phyloP scores from a whole-genome alignment of 1,284 basidiomycete species.

The Paramarasmius palmivorus region DNA sequence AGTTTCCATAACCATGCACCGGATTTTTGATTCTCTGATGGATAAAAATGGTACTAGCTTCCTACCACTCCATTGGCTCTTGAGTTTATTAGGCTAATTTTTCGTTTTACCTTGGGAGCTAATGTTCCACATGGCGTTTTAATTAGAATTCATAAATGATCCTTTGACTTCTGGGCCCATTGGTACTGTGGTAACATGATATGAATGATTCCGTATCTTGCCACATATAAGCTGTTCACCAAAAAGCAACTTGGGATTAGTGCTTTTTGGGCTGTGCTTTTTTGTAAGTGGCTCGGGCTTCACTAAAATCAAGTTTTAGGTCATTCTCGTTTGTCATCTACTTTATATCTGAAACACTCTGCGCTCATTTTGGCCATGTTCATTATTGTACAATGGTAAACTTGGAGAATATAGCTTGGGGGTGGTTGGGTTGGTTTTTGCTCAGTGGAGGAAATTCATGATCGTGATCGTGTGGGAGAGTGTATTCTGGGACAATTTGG shows the following conservation, averaged over 20 bases:
- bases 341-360: slow-evolving; percentile 18
- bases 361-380: slow-evolving; percentile 2
- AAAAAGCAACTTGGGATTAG: no score
- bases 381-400: slow-evolving; percentile 9
- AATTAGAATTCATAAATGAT: slow-evolving; percentile 22
- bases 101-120: no score
- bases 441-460: no score
- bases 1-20: slow-evolving; percentile 14
- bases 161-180: slow-evolving; percentile 27
- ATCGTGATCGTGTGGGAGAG: background rate
- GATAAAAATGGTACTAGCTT: slow-evolving; percentile 22
- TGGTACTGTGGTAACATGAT: slow-evolving; percentile 35
- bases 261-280: slow-evolving; percentile 22
- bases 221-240: no score
- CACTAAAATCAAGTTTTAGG: slow-evolving; percentile 27
- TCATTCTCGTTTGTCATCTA: slow-evolving; percentile 26
- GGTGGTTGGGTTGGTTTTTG: slow-evolving; percentile 6
- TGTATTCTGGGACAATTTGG: background rate
- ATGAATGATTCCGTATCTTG: slow-evolving; percentile 30
- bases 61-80: slow-evolving; percentile 28
- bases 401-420: slow-evolving; percentile 3
- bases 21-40: slow-evolving; percentile 25
- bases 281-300: slow-evolving; percentile 24
- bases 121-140: slow-evolving; percentile 14
- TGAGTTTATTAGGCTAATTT: slow-evolving; percentile 28